These are phyloP conservation scores for Aleurites moluccanus DNA, from an alignment of 441 rosid genomes.

Conservation along the genomic window DNA sequence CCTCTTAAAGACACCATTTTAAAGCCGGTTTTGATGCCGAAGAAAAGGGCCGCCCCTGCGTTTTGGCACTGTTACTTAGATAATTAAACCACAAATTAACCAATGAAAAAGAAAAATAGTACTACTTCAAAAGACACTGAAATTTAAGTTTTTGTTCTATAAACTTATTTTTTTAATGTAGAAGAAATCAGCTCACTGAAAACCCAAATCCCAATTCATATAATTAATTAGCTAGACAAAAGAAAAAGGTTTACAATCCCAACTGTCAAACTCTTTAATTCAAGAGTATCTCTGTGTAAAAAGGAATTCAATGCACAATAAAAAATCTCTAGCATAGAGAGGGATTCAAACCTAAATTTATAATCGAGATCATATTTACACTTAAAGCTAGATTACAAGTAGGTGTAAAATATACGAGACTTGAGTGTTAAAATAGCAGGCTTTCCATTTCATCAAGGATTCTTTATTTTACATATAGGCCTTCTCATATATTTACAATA, in stretches of 20 bases:
- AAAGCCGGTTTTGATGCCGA: conserved; percentile 75
- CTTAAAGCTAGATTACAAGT: no score
- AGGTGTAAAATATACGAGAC: no score
- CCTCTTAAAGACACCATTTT: conserved; percentile 28
- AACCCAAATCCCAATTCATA: conserved; percentile 1
- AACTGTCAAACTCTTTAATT: conserved; percentile 25
- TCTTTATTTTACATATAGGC: no score
- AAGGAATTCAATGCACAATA: no score
- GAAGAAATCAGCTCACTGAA: background rate
- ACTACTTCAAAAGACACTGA: background rate
- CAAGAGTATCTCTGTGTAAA: conserved; percentile 12
- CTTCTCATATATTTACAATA: no score
- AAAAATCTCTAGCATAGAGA: no score
- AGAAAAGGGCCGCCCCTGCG: conserved; percentile 52
- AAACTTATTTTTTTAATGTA: background rate
- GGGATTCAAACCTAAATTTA: no score
- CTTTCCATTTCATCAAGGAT: no score
- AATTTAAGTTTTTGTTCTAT: conserved; percentile 1
- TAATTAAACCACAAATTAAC: background rate
- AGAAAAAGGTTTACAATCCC: background rate
- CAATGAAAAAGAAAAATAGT: background rate
- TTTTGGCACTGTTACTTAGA: conserved; percentile 41
- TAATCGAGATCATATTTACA: no score
- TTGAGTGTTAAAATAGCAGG: no score
- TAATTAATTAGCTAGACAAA: background rate